These are phyloP conservation scores for Byssothecium circinans DNA, from an alignment of 2,329 filamentous ascomycete species.

Conservation along the genomic window DNA sequence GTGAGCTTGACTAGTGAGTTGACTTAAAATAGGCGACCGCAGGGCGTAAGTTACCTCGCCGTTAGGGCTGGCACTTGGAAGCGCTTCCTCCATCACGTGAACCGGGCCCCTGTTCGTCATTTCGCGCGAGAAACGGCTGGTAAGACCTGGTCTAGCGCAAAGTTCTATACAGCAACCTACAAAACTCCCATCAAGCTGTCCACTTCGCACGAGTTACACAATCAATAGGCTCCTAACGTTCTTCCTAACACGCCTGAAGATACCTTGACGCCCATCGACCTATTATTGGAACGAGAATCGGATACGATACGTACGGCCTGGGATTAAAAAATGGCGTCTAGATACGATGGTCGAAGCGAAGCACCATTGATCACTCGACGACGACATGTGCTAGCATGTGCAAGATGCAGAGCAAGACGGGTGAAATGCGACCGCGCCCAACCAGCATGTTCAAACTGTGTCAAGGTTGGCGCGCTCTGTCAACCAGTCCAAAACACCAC, in stretches of 20 bases:
- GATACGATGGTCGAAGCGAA: constrained; percentile 18
- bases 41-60: constrained; percentile 13
- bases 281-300: background rate
- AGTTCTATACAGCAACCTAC: constrained; percentile 8
- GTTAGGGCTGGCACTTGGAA: constrained; percentile 10
- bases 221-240: background rate
- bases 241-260: constrained; percentile 4
- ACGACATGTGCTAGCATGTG: constrained; percentile 22
- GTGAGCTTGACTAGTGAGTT: constrained; percentile 5
- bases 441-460: constrained; percentile 26
- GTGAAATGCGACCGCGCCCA: constrained; percentile 27
- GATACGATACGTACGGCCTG: background rate
- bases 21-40: constrained; percentile 13
- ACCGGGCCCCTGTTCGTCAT: constrained; percentile 1
- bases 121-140: constrained; percentile 9
- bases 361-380: constrained; percentile 24
- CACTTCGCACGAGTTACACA: constrained; percentile 10
- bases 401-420: constrained; percentile 24
- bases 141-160: constrained; percentile 1
- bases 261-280: background rate
- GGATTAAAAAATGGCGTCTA: constrained; percentile 9
- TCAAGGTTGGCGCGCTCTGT: constrained; percentile 21
- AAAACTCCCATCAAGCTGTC: constrained; percentile 3
- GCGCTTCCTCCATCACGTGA: constrained; percentile 12
- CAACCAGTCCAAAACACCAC: constrained; percentile 17